A percentile compares a stretch with the other conserved stretches of the same genome.
These are phyloP conservation scores for Datura wrightii DNA, from an alignment of 257 asterid genomes.

Conservation along the genomic window DNA sequence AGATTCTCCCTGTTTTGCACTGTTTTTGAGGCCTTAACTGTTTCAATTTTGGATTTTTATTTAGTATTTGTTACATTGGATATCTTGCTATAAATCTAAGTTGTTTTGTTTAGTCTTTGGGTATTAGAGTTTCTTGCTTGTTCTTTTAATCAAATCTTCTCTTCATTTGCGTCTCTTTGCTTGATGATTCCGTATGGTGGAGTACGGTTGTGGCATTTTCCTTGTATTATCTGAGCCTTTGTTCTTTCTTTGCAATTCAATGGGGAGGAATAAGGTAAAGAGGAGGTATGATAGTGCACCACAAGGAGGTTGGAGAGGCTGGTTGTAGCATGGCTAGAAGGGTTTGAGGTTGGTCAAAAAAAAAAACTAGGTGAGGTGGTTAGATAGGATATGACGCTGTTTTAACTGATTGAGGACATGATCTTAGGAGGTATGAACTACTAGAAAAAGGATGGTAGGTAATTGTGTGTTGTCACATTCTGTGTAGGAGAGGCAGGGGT, in stretches of 20 bases:
- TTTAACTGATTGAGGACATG: too few species aligned
- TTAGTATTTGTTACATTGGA: constrained; percentile 32
- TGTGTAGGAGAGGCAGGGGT: too few species aligned
- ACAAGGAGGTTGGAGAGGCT: too few species aligned
- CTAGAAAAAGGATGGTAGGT: too few species aligned
- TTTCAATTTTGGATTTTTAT: constrained; percentile 46
- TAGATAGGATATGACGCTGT: too few species aligned
- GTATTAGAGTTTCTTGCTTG: not conserved
- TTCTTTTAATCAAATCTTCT: not conserved
- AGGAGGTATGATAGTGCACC: too few species aligned
- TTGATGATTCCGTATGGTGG: not conserved
- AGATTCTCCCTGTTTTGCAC: not conserved
- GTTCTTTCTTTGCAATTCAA: not conserved
- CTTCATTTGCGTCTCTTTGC: constrained; percentile 6
- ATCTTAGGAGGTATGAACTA: too few species aligned
- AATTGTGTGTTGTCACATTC: too few species aligned
- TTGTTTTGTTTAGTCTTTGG: constrained; percentile 29
- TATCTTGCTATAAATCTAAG: constrained; percentile 37
- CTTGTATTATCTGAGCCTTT: not conserved
- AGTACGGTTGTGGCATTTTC: not conserved
- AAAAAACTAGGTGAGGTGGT: too few species aligned
- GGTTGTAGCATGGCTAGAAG: too few species aligned
- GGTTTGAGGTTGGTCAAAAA: too few species aligned
- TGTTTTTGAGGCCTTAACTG: constrained; percentile 35
- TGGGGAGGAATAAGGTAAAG: not conserved